Percentiles rank a stretch among this genome's conserved stretches.
phyloP scores from a whole-genome alignment of 345 rosid species.

The Populus ilicifolia region DNA sequence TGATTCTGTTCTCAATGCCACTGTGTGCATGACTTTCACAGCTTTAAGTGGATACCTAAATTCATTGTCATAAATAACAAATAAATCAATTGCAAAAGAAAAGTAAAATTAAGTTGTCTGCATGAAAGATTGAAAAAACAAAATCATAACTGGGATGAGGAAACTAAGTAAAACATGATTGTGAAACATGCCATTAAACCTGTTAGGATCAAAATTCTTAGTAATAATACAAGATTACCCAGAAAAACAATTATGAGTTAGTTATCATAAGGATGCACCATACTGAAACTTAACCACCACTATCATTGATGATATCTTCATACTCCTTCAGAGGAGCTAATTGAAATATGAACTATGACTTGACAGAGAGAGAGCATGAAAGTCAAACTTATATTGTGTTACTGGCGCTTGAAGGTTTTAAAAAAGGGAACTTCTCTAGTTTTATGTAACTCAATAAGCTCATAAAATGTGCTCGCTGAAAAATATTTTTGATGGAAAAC shows the following conservation, averaged over 20 bases:
- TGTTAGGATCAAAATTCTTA: neutral
- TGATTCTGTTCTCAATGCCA: slow-evolving; percentile 83
- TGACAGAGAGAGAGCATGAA: neutral
- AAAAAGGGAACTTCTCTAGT: neutral
- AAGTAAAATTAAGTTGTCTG: neutral
- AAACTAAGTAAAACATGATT: neutral
- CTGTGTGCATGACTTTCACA: slow-evolving; percentile 92
- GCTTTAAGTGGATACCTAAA: slow-evolving; percentile 84
- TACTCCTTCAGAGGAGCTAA: neutral
- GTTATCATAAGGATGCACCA: neutral
- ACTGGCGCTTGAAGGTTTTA: neutral
- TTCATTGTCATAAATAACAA: slow-evolving; percentile 2
- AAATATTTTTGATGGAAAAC: neutral
- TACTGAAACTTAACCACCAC: neutral
- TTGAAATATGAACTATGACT: neutral
- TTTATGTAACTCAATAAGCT: neutral
- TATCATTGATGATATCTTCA: neutral
- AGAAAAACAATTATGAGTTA: neutral
- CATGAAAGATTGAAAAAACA: neutral
- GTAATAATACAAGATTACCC: neutral
- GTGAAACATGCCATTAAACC: neutral
- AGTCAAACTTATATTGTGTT: neutral
- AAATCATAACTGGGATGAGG: neutral
- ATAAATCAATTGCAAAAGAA: neutral
- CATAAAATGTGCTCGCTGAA: neutral